A percentile compares a stretch with the other conserved stretches of the same genome.
Evolutionary conservation across 768 basidiomycete species (phyloP).

Genomic region (Vishniacozyma victoriae): DNA sequence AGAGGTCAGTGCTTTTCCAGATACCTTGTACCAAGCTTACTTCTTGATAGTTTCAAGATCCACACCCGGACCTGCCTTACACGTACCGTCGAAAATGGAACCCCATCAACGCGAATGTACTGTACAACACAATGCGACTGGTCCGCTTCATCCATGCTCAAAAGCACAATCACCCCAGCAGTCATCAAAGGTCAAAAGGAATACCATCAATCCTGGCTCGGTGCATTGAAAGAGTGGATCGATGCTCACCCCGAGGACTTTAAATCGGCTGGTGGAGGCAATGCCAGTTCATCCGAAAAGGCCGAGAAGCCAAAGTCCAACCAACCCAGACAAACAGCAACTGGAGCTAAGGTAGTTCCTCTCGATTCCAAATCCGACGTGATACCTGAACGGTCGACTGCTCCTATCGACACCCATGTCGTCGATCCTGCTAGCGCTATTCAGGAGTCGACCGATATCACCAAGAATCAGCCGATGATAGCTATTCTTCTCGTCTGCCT

Average conservation of each 20-base stretch:
- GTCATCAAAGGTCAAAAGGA: conserved; percentile 31
- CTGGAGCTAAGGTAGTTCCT: too few relatives aligned
- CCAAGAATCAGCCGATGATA: too few relatives aligned
- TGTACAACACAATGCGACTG: conserved; percentile 27
- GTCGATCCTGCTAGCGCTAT: too few relatives aligned
- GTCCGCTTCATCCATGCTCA: conserved; percentile 16
- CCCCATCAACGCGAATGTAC: conserved; percentile 21
- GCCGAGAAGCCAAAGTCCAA: conserved; percentile 2
- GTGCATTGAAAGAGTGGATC: conserved; percentile 11
- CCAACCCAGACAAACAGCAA: neutral
- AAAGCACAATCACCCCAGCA: conserved; percentile 23
- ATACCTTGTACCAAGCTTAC: neutral
- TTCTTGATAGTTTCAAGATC: conserved; percentile 14
- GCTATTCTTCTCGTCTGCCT: too few relatives aligned
- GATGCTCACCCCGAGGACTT: conserved; percentile 19
- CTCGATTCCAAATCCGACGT: too few relatives aligned
- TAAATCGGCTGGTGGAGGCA: too few relatives aligned
- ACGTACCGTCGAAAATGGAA: conserved; percentile 6
- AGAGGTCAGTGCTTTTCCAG: conserved; percentile 15
- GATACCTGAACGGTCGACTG: too few relatives aligned
- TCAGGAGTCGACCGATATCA: too few relatives aligned
- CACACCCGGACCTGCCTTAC: conserved; percentile 22
- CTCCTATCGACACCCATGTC: too few relatives aligned
- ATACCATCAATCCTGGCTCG: conserved; percentile 12
- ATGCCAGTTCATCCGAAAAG: too few relatives aligned